A percentile compares a stretch with the other conserved stretches of the same genome.
phyloP scores from a whole-genome alignment of 495 filamentous ascomycete species.

The Hyaloscypha hepaticicola region DNA sequence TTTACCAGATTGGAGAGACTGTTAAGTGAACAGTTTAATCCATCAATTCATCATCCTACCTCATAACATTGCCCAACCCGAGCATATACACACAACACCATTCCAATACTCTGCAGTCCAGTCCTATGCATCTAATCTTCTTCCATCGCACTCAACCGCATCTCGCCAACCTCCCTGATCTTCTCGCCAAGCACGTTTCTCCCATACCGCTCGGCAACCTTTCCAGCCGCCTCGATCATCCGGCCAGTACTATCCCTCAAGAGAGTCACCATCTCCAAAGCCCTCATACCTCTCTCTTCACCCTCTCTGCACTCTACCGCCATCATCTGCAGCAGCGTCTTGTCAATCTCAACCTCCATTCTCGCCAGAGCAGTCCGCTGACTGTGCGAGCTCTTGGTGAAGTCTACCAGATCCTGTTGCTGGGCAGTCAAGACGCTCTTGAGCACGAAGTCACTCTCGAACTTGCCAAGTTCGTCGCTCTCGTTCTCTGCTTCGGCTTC shows the following conservation, averaged over 20 bases:
- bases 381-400: slow-evolving; percentile 52
- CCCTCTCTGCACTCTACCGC: slow-evolving; percentile 87
- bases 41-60: slow-evolving; percentile 14
- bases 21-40: not conserved
- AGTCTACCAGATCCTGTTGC: slow-evolving; percentile 65
- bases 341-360: slow-evolving; percentile 80
- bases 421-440: slow-evolving; percentile 67
- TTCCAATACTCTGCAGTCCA: not conserved
- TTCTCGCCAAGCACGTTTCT: slow-evolving; percentile 77
- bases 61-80: slow-evolving; percentile 6
- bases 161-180: slow-evolving; percentile 60
- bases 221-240: slow-evolving; percentile 82
- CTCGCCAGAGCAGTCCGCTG: slow-evolving; percentile 68
- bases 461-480: slow-evolving; percentile 36
- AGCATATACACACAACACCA: slow-evolving; percentile 7
- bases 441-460: slow-evolving; percentile 82
- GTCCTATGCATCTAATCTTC: slow-evolving; percentile 24
- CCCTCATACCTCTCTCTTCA: slow-evolving; percentile 91
- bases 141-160: slow-evolving; percentile 24
- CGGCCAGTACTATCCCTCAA: slow-evolving; percentile 76
- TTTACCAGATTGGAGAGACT: not conserved
- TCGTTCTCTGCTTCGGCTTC: slow-evolving; percentile 41
- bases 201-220: slow-evolving; percentile 78
- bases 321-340: slow-evolving; percentile 83
- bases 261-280: slow-evolving; percentile 75